Evolutionary conservation across 768 basidiomycete species (phyloP), one percentile per base, ranked within the genome.

Genomic region (Tremella fuciformis): DNA sequence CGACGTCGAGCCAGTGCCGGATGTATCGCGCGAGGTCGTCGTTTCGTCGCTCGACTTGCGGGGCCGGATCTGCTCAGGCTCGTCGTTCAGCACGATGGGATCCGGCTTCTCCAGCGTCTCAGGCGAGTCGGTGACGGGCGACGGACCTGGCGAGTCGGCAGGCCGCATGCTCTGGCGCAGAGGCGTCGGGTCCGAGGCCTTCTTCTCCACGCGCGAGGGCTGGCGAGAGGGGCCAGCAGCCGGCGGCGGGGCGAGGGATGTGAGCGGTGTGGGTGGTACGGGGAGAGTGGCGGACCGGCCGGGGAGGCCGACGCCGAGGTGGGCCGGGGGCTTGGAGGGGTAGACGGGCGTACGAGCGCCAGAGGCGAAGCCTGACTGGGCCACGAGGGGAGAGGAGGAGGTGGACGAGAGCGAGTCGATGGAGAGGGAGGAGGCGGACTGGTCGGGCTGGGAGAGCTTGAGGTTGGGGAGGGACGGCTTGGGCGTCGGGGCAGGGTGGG

Each of bases 391-490:
- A 8, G 46, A 47, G 6, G 55, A 57, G 34, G 55, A 21, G 37
- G 19, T 38, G 37, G 58, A 40, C 1, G 58, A 62, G 16, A 19
- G 29, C 1, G 58, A 60, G 15, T 34, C 13, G 11, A 59, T n/a
- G 19, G 63, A 62, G 25, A 54, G 16, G 25, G 57, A 22, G 24
- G 60, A 60, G n/a, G 34, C 29, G 25, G 44, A 56, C 13, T 50
- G 34, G 26, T 58, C 18, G 26, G 62, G 18, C n/a, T 60, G 55
- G 19, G 48, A 44, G 16, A 66, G 51, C 53, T 66, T 65, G 40
- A 70, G 57, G 40, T 68, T 70, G 39, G 68, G 68, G 18, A 68
- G 54, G 13, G 59, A 61, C 13, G 68, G 56, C 59, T 70, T 66
- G 37, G 34, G 46, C 25, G 13, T 16, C 7, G 51, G 42, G 16